Percentiles rank a stretch among this genome's conserved stretches.
phyloP scores from a whole-genome alignment of 306 rosid species.

The Sophora flavescens region DNA sequence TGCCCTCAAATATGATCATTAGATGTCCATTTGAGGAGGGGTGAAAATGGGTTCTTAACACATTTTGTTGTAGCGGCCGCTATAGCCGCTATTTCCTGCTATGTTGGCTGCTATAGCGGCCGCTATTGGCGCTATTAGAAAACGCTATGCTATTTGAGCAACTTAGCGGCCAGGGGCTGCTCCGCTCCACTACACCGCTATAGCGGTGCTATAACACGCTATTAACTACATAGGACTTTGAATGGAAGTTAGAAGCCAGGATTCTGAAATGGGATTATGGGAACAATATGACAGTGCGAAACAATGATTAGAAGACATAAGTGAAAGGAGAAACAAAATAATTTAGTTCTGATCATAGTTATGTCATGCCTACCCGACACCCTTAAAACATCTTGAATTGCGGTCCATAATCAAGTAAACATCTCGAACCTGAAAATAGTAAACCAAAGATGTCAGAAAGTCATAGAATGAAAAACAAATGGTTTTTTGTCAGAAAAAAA shows the following conservation, averaged over 20 bases:
- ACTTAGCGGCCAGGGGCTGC: too few relatives aligned
- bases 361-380: constrained; percentile 82
- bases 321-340: constrained; percentile 26
- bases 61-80: too few relatives aligned
- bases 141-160: too few relatives aligned
- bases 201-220: too few relatives aligned
- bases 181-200: too few relatives aligned
- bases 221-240: too few relatives aligned
- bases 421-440: constrained; percentile 82
- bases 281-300: neutral
- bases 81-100: too few relatives aligned
- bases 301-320: neutral
- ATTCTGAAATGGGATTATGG: neutral
- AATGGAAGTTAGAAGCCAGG: neutral
- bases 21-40: too few relatives aligned
- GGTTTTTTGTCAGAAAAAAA: neutral
- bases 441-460: constrained; percentile 19
- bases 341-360: constrained; percentile 27
- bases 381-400: constrained; percentile 95
- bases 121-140: too few relatives aligned
- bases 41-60: too few relatives aligned
- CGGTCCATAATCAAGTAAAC: constrained; percentile 99
- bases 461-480: constrained; percentile 29
- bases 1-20: too few relatives aligned
- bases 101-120: too few relatives aligned